Evolutionary conservation across 106 monocot species (phyloP).

Genomic region (Apostasia ramifera): DNA sequence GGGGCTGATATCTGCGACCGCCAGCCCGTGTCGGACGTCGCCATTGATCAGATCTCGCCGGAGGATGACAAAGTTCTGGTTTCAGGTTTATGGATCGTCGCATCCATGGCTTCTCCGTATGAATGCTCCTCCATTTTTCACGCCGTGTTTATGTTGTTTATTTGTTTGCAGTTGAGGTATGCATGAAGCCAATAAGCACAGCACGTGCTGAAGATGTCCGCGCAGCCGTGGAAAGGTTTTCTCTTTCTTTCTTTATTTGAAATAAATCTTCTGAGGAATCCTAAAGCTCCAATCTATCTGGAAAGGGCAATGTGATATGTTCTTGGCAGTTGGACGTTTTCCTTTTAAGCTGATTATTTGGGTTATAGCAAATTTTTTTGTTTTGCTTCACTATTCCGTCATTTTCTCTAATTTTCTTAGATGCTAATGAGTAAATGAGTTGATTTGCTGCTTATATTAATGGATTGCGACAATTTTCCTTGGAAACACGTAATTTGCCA

Average conservation of each 20-base stretch:
- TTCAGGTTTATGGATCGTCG: conserved; percentile 20
- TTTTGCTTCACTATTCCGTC: too few species aligned
- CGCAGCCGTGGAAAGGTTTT: conserved; percentile 76
- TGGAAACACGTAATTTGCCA: too few species aligned
- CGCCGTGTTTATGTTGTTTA: neutral
- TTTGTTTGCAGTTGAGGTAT: conserved; percentile 76
- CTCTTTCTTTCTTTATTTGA: neutral
- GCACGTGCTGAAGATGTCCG: conserved; percentile 65
- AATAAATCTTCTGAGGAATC: neutral
- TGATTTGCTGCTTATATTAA: too few species aligned
- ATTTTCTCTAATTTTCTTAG: too few species aligned
- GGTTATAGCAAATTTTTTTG: too few species aligned
- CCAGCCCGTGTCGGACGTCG: neutral
- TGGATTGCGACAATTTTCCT: too few species aligned
- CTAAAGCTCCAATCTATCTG: neutral
- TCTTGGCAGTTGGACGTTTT: too few species aligned
- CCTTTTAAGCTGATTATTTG: too few species aligned
- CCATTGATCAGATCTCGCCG: neutral
- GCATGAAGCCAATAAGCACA: conserved; percentile 67
- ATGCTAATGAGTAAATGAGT: too few species aligned
- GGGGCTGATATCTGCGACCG: neutral
- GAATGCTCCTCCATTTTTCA: neutral
- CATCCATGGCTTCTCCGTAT: neutral
- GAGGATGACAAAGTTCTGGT: conserved; percentile 42
- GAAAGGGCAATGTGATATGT: too few species aligned